These are phyloP conservation scores for Letharia columbiana DNA, from an alignment of 495 filamentous ascomycete species.

Conservation along the genomic window DNA sequence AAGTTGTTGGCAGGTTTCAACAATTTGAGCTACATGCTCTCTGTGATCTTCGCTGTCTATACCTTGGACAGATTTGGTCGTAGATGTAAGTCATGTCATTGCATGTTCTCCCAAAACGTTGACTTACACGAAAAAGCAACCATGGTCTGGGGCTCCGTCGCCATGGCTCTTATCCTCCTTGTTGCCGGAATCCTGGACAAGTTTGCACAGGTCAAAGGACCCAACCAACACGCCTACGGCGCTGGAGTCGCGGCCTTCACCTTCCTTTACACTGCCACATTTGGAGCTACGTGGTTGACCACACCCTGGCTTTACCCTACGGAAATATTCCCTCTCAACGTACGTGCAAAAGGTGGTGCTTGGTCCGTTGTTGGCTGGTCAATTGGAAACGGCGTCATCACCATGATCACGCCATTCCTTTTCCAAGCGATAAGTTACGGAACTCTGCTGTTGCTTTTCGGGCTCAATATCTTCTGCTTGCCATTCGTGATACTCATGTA, in stretches of 20 bases:
- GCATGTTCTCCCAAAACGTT: not conserved
- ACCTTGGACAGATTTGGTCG: constrained; percentile 26
- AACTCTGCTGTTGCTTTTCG: constrained; percentile 47
- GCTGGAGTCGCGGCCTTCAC: constrained; percentile 44
- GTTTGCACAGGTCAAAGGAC: constrained; percentile 23
- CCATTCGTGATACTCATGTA: constrained; percentile 48
- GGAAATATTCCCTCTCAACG: constrained; percentile 45
- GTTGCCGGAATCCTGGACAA: constrained; percentile 28
- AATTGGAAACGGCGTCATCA: constrained; percentile 47
- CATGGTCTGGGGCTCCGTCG: constrained; percentile 42
- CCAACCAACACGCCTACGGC: constrained; percentile 25
- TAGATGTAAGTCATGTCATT: constrained; percentile 16
- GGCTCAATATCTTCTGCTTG: constrained; percentile 46
- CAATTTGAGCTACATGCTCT: constrained; percentile 46
- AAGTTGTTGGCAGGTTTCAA: constrained; percentile 47
- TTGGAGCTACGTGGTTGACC: constrained; percentile 49
- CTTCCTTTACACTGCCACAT: constrained; percentile 46
- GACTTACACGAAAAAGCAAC: constrained; percentile 21
- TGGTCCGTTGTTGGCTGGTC: constrained; percentile 52
- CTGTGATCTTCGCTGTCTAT: constrained; percentile 47
- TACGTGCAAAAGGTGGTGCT: constrained; percentile 47
- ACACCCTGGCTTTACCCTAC: constrained; percentile 46
- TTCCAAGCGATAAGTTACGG: constrained; percentile 38
- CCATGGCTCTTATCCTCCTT: constrained; percentile 31
- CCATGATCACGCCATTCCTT: constrained; percentile 46